Evolutionary conservation across 257 asterid species (phyloP).

Genomic region (Fraxinus americana): DNA sequence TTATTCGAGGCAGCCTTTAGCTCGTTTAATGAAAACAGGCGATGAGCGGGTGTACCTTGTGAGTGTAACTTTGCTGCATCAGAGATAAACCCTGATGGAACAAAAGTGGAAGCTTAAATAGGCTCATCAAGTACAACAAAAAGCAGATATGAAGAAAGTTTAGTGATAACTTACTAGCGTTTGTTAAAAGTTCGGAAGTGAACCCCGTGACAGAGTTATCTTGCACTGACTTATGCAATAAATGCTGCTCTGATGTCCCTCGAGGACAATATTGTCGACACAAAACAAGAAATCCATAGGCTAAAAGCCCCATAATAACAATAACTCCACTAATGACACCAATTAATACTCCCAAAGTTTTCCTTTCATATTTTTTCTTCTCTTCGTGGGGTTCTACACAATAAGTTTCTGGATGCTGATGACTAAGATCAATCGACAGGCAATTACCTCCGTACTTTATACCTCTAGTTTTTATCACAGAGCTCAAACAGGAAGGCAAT

Average conservation of each 20-base stretch:
- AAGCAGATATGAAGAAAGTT: neutral
- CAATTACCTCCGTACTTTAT: constrained; percentile 59
- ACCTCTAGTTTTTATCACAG: constrained; percentile 26
- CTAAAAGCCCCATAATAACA: constrained; percentile 40
- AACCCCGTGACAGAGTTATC: constrained; percentile 41
- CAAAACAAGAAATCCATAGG: constrained; percentile 43
- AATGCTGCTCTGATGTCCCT: constrained; percentile 59
- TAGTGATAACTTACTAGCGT: constrained; percentile 48
- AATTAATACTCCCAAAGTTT: constrained; percentile 39
- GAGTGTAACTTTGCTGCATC: constrained; percentile 50
- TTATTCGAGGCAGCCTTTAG: constrained; percentile 54
- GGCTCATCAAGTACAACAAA: neutral
- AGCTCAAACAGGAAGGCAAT: constrained; percentile 61
- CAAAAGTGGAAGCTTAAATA: constrained; percentile 1
- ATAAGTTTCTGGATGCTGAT: constrained; percentile 51
- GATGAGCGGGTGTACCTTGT: constrained; percentile 46
- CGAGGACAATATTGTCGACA: constrained; percentile 46
- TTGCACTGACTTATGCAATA: constrained; percentile 51
- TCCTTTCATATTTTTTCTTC: constrained; percentile 29
- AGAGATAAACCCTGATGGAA: constrained; percentile 53
- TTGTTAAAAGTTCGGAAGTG: constrained; percentile 52
- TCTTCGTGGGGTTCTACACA: constrained; percentile 29
- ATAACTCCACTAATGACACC: constrained; percentile 48
- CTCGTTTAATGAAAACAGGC: constrained; percentile 54
- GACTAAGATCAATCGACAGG: constrained; percentile 31